A percentile compares a stretch with the other conserved stretches of the same genome.
Evolutionary conservation across 768 basidiomycete species (phyloP).

Genomic region (Kondoa malvinella): DNA sequence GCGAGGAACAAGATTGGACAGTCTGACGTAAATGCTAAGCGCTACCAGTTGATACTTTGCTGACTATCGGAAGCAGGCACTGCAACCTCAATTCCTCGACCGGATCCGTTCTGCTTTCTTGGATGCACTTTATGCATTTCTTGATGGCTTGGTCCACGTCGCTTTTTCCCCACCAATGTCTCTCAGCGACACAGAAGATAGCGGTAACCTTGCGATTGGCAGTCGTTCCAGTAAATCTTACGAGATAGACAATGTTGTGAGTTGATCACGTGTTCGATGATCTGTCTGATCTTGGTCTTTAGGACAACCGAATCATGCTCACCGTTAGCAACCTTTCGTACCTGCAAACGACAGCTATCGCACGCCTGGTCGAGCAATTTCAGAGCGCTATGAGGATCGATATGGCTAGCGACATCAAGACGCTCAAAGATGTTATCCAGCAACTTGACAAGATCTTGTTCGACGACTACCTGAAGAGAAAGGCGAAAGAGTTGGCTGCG

Average conservation of each 20-base stretch:
- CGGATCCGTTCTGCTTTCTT: constrained; percentile 73
- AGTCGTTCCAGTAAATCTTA: neutral
- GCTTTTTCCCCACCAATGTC: constrained; percentile 39
- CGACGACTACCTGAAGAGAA: constrained; percentile 67
- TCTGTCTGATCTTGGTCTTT: neutral
- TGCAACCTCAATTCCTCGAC: constrained; percentile 47
- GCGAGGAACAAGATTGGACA: neutral
- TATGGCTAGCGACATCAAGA: constrained; percentile 59
- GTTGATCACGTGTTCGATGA: neutral
- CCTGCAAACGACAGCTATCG: constrained; percentile 52
- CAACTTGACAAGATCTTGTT: constrained; percentile 80
- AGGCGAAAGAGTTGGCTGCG: constrained; percentile 47
- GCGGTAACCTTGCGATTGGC: neutral
- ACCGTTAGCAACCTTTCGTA: constrained; percentile 77
- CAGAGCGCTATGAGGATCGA: constrained; percentile 57
- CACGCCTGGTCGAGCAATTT: constrained; percentile 61
- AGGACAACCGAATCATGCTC: constrained; percentile 74
- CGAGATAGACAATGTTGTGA: constrained; percentile 17
- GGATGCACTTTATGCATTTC: constrained; percentile 64
- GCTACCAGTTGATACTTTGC: neutral
- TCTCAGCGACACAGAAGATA: neutral
- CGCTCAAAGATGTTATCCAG: constrained; percentile 55
- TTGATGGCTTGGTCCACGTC: constrained; percentile 68
- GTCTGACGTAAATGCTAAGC: constrained; percentile 6
- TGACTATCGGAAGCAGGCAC: constrained; percentile 16